These are phyloP conservation scores for Cutaneotrichosporon sp. DNA, from an alignment of 1,284 basidiomycete species.

Conservation along the genomic window DNA sequence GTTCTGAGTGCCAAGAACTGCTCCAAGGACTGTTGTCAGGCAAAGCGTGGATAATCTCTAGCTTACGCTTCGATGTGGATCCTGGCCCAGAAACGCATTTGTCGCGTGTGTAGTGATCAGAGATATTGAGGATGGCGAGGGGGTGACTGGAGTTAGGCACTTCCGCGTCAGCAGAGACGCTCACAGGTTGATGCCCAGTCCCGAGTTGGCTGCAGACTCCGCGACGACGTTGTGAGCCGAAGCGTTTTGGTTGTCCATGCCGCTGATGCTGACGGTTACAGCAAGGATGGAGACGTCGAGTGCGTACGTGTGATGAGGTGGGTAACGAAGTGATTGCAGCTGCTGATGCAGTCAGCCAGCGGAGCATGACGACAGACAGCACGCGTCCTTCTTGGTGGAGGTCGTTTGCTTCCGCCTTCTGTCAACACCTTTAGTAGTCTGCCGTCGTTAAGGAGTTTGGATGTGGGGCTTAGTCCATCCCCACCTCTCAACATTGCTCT, in stretches of 20 bases:
- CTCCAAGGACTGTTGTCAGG: constrained; percentile 68
- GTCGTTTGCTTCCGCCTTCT: too few species aligned
- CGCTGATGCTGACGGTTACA: background rate
- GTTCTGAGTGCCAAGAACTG: constrained; percentile 86
- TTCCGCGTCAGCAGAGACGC: constrained; percentile 2
- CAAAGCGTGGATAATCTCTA: too few species aligned
- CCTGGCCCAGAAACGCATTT: background rate
- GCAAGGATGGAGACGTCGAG: background rate
- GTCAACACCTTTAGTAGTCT: too few species aligned
- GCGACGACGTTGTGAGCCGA: constrained; percentile 4
- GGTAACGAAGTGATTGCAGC: too few species aligned
- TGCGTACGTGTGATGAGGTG: background rate
- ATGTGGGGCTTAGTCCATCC: too few species aligned
- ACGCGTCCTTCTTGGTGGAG: too few species aligned
- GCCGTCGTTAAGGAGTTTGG: too few species aligned
- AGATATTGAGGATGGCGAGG: constrained; percentile 91
- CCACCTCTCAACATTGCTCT: background rate
- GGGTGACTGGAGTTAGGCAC: constrained; percentile 71
- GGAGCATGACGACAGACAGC: too few species aligned
- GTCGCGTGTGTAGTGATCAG: constrained; percentile 88
- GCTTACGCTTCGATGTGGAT: constrained; percentile 5
- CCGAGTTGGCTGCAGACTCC: constrained; percentile 27
- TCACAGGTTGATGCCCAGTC: constrained; percentile 43
- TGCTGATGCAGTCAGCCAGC: too few species aligned
- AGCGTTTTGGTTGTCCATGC: background rate